These are phyloP conservation scores for Neonectria faginata DNA, from an alignment of 2,329 filamentous ascomycete species.

Conservation along the genomic window DNA sequence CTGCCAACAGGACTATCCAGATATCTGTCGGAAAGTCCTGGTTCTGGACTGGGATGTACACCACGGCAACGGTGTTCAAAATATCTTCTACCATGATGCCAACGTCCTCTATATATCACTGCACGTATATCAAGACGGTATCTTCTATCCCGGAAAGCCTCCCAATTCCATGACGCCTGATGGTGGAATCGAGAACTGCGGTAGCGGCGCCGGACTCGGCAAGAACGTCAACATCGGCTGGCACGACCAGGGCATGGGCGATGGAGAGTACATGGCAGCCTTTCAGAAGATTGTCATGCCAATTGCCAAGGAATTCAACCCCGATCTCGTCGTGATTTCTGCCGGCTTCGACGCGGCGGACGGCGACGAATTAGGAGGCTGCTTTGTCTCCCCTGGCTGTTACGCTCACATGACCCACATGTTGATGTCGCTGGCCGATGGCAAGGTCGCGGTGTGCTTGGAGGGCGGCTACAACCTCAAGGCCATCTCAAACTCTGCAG, in stretches of 20 bases:
- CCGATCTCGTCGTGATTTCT: constrained; percentile 94
- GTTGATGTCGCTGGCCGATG: constrained; percentile 93
- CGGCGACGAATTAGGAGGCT: constrained; percentile 92
- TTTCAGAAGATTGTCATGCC: constrained; percentile 98
- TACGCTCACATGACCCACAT: constrained; percentile 99
- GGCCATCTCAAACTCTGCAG: constrained; percentile 91
- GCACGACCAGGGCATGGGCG: constrained; percentile 84
- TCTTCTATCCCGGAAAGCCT: constrained; percentile 83
- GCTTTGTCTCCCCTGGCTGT: constrained; percentile 89
- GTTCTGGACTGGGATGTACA: constrained; percentile 93
- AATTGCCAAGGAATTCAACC: constrained; percentile 91
- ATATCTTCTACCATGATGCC: constrained; percentile 94
- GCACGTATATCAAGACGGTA: constrained; percentile 86
- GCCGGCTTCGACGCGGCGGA: constrained; percentile 96
- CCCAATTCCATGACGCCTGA: constrained; percentile 69
- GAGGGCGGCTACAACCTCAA: constrained; percentile 96
- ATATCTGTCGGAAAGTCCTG: constrained; percentile 86
- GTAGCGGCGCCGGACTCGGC: constrained; percentile 65
- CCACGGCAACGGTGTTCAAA: constrained; percentile 92
- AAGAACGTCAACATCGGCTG: constrained; percentile 76
- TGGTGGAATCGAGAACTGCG: constrained; percentile 71
- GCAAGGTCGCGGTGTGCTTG: constrained; percentile 90
- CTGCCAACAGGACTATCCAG: constrained; percentile 84
- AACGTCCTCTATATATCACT: constrained; percentile 96
- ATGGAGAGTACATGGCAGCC: constrained; percentile 95